phyloP scores from a whole-genome alignment of 371 early-diverging fungal genomes.

The Enteropsectra breve region DNA sequence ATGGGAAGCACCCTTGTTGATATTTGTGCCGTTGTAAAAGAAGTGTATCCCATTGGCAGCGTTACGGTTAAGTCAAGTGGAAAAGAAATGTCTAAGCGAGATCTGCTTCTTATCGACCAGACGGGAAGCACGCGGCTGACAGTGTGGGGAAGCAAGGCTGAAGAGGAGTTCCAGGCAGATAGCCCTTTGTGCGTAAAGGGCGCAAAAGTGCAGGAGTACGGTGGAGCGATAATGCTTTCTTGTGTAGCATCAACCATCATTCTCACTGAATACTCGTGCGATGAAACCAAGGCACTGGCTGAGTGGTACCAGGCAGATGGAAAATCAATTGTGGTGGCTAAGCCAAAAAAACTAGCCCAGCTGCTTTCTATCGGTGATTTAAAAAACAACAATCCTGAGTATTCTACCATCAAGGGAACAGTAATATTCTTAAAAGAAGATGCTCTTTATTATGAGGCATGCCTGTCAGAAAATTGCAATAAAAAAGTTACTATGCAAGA shows the following conservation, averaged over 20 bases:
- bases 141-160: conserved; percentile 54
- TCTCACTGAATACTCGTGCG: conserved; percentile 45
- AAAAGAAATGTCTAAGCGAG: conserved; percentile 45
- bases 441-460: conserved; percentile 45
- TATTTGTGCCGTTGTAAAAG: conserved; percentile 50
- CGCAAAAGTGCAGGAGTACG: conserved; percentile 45
- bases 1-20: conserved; percentile 18
- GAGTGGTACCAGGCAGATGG: conserved; percentile 58
- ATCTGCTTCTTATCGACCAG: conserved; percentile 50
- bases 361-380: conserved; percentile 42
- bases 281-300: conserved; percentile 46
- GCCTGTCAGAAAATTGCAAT: conserved; percentile 49
- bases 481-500: conserved; percentile 54
- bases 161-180: conserved; percentile 37
- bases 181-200: conserved; percentile 40
- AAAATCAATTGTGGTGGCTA: conserved; percentile 36
- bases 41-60: conserved; percentile 27
- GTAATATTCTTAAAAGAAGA: conserved; percentile 53
- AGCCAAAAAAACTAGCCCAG: conserved; percentile 26
- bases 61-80: conserved; percentile 41
- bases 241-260: conserved; percentile 38
- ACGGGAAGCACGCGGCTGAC: conserved; percentile 43
- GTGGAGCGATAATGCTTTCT: conserved; percentile 43
- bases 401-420: conserved; percentile 38
- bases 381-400: conserved; percentile 41